Conservation (phyloP, 225 moss, liverwort and hornwort species). For the Rhytidiadelphus loreus region DNA sequence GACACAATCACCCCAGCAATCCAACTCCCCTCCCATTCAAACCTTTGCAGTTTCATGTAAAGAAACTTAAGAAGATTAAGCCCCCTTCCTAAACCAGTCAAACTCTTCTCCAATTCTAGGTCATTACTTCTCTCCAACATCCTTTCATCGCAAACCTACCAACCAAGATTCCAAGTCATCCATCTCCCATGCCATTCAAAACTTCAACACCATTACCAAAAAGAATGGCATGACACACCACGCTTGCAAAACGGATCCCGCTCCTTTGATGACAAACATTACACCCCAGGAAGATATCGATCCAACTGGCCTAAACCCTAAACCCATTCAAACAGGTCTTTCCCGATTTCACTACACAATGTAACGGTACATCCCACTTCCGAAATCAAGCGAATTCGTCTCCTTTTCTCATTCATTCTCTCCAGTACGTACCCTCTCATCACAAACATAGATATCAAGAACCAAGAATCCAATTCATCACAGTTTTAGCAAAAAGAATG, state of each 20-base stretch:
- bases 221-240: background rate
- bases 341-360: no score
- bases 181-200: background rate
- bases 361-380: no score
- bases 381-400: no score
- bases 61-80: background rate
- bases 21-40: no score
- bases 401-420: background rate
- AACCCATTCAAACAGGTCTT: no score
- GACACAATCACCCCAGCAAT: background rate
- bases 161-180: background rate
- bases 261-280: background rate
- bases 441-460: no score
- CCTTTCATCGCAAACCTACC: background rate
- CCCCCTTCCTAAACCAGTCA: background rate
- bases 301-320: no score
- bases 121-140: background rate
- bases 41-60: background rate
- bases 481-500: no score
- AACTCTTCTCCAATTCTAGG: background rate
- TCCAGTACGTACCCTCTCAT: background rate
- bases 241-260: background rate
- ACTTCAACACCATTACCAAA: background rate
- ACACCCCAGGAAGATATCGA: background rate
- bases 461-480: no score